Conservation (phyloP, 2,329 filamentous ascomycete genomes). For the Fusarium stilboides region DNA sequence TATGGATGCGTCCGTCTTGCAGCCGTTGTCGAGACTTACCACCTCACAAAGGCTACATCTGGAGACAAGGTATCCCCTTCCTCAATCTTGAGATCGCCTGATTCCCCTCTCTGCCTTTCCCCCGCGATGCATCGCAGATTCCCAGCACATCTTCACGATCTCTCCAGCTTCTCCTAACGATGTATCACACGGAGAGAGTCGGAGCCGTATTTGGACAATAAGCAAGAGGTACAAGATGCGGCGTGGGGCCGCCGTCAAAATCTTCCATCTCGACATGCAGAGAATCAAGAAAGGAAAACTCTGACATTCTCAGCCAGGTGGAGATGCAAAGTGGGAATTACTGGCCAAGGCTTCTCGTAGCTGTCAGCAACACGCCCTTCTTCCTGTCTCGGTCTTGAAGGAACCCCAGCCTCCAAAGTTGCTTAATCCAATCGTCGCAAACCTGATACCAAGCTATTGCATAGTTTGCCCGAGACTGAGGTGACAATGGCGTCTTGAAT, state of each 20-base stretch:
- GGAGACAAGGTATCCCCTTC: constrained; percentile 24
- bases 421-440: constrained; percentile 11
- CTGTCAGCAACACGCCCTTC: constrained; percentile 30
- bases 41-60: constrained; percentile 1
- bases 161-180: constrained; percentile 8
- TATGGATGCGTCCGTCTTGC: constrained; percentile 3
- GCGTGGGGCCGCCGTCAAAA: constrained; percentile 43
- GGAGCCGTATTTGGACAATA: constrained; percentile 36
- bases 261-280: constrained; percentile 18
- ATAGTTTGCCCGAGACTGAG: constrained; percentile 2
- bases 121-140: constrained; percentile 39
- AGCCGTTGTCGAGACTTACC: constrained; percentile 10
- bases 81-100: constrained; percentile 25
- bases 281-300: constrained; percentile 25
- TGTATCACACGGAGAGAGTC: constrained; percentile 43
- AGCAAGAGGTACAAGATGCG: constrained; percentile 27
- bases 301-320: constrained; percentile 41
- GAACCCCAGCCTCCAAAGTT: not conserved
- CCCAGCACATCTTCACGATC: constrained; percentile 27
- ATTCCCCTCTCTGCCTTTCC: constrained; percentile 23
- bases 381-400: constrained; percentile 9
- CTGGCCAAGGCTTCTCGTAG: constrained; percentile 21
- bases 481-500: not conserved
- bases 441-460: constrained; percentile 1
- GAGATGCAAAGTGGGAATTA: constrained; percentile 37